phyloP scores from a whole-genome alignment of 306 rosid genomes.

The Astragalus membranaceus region DNA sequence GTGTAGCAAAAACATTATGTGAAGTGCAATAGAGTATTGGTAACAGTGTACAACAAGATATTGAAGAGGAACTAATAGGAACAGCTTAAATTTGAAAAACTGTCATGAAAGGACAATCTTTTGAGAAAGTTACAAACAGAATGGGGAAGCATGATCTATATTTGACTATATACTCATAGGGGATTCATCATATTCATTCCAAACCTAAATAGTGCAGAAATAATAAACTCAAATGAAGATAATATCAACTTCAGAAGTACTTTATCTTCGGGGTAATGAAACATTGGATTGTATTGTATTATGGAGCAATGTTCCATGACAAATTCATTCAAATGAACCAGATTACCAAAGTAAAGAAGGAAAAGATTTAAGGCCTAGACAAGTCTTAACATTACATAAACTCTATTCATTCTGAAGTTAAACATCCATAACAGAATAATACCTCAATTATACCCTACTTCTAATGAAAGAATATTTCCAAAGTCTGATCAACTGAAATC shows the following conservation, averaged over 20 bases:
- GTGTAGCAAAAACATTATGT: neutral
- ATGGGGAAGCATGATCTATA: neutral
- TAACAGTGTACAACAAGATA: neutral
- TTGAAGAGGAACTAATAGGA: neutral
- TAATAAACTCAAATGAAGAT: neutral
- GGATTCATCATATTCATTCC: neutral
- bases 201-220: neutral
- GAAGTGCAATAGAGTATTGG: neutral
- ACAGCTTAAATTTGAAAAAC: neutral
- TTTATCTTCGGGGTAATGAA: neutral
- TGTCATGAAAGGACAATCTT: neutral
- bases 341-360: neutral
- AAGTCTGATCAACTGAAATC: conserved; percentile 53
- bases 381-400: neutral
- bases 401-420: conserved; percentile 11
- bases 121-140: neutral
- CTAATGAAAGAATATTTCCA: conserved; percentile 23
- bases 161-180: neutral
- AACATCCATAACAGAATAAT: conserved; percentile 11
- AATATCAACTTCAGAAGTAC: neutral
- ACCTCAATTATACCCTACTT: conserved; percentile 18
- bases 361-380: neutral
- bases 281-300: neutral
- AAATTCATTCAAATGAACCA: conserved; percentile 5
- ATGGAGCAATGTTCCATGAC: neutral